Percentiles rank a stretch among this genome's conserved stretches.
Conservation (phyloP, 352 stramenopile species). For the Phytophthora cryptogea region DNA sequence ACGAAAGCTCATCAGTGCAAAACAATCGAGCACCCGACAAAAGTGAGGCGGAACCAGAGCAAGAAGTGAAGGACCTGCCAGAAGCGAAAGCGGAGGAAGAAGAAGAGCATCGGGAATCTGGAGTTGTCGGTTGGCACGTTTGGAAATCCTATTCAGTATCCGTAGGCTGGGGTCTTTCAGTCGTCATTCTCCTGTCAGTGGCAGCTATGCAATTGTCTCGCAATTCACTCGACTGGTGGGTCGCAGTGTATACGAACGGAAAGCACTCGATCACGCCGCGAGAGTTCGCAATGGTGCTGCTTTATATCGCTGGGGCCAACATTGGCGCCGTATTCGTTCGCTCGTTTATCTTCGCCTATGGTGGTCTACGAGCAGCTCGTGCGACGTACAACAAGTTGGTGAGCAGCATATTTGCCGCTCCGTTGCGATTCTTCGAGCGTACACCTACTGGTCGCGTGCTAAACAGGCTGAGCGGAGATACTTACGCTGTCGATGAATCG, state of each 20-base stretch:
- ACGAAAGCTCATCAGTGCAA: not conserved
- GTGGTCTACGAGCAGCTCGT: slow-evolving; percentile 70
- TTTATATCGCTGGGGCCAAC: slow-evolving; percentile 73
- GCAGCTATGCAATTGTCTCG: slow-evolving; percentile 78
- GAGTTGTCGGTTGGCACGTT: slow-evolving; percentile 54
- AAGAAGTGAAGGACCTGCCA: slow-evolving; percentile 8
- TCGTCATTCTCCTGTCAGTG: slow-evolving; percentile 55
- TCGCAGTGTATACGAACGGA: slow-evolving; percentile 77
- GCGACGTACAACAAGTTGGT: slow-evolving; percentile 64
- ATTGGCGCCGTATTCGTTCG: slow-evolving; percentile 70
- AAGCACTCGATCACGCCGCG: slow-evolving; percentile 53
- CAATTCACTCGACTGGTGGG: slow-evolving; percentile 85
- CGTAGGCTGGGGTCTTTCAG: slow-evolving; percentile 54
- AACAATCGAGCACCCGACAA: not conserved
- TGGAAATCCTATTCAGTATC: slow-evolving; percentile 64
- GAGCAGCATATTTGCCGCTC: slow-evolving; percentile 52
- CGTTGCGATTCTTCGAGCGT: slow-evolving; percentile 70
- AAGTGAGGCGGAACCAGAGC: slow-evolving; percentile 3
- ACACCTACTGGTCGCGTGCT: slow-evolving; percentile 74
- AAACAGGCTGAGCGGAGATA: slow-evolving; percentile 82
- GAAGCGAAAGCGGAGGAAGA: slow-evolving; percentile 14
- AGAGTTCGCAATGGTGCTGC: slow-evolving; percentile 58
- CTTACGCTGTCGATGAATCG: slow-evolving; percentile 85
- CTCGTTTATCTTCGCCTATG: slow-evolving; percentile 87
- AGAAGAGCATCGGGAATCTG: slow-evolving; percentile 71